A percentile compares a stretch with the other conserved stretches of the same genome.
phyloP scores from a whole-genome alignment of 352 stramenopile species.

The Phytophthora constricta region DNA sequence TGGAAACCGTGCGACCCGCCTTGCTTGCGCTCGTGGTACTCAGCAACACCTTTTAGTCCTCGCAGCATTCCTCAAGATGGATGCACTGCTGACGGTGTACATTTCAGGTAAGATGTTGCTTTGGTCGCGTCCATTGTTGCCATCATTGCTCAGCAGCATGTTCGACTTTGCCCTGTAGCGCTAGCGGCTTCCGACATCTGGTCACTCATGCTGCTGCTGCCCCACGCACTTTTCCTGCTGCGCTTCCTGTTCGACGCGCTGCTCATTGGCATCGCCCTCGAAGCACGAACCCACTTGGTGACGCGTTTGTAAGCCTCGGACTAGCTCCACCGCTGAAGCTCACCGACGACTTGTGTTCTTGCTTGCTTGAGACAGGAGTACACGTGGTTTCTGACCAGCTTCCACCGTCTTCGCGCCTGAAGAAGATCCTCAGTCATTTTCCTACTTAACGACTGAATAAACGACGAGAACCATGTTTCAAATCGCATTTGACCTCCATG shows the following conservation, averaged over 20 bases:
- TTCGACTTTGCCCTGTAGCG: too few species aligned
- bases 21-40: constrained; percentile 41
- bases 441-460: too few species aligned
- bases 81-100: constrained; percentile 52
- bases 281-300: constrained; percentile 62
- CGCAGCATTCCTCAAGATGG: constrained; percentile 26
- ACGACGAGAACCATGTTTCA: too few species aligned
- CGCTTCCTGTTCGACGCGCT: constrained; percentile 64
- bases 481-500: neutral
- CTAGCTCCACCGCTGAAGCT: constrained; percentile 2
- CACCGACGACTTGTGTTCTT: constrained; percentile 3
- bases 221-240: constrained; percentile 64
- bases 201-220: constrained; percentile 53
- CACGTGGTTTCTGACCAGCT: constrained; percentile 70
- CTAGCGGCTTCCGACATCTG: constrained; percentile 42
- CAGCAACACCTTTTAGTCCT: constrained; percentile 42
- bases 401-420: constrained; percentile 56
- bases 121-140: neutral
- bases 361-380: constrained; percentile 39
- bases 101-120: constrained; percentile 41
- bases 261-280: constrained; percentile 44
- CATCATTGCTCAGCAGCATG: neutral
- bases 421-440: too few species aligned
- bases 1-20: constrained; percentile 32
- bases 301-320: too few species aligned